Evolutionary conservation across 495 filamentous ascomycete species (phyloP).

Genomic region (Tetracladium setigerum): DNA sequence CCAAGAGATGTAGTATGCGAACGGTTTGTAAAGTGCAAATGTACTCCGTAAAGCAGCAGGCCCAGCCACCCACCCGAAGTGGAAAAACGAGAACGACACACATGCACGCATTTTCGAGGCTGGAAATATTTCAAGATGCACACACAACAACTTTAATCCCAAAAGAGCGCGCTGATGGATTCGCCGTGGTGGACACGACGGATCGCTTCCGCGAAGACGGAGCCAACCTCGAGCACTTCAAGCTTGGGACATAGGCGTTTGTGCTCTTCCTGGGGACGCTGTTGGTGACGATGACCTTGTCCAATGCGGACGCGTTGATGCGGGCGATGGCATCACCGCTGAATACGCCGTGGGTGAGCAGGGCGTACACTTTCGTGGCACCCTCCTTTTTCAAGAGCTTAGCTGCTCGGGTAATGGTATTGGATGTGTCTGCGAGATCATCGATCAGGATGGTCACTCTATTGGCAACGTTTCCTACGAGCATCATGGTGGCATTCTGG

Average conservation of each 20-base stretch:
- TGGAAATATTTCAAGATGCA: conserved; percentile 7
- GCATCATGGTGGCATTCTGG: conserved; percentile 97
- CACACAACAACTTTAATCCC: conserved; percentile 58
- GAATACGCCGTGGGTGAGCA: conserved; percentile 90
- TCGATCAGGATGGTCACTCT: conserved; percentile 86
- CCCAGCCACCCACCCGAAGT: neutral
- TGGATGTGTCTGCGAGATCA: conserved; percentile 90
- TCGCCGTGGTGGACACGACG: conserved; percentile 95
- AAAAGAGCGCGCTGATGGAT: conserved; percentile 94
- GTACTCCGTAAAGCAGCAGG: neutral
- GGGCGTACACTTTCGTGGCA: conserved; percentile 76
- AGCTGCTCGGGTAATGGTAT: conserved; percentile 94
- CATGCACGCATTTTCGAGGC: conserved; percentile 7
- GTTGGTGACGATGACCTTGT: conserved; percentile 91
- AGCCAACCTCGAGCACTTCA: conserved; percentile 84
- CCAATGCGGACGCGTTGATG: conserved; percentile 83
- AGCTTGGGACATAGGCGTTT: conserved; percentile 69
- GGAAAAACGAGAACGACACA: neutral
- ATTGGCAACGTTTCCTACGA: conserved; percentile 80
- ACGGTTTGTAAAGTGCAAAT: too few relatives aligned
- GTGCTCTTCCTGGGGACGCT: conserved; percentile 87
- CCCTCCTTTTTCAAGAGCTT: conserved; percentile 94
- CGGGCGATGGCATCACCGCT: conserved; percentile 91
- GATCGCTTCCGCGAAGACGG: conserved; percentile 95
- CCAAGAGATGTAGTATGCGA: conserved; percentile 5